Conservation (phyloP, 345 rosid genomes). For the Brassica cretica region DNA sequence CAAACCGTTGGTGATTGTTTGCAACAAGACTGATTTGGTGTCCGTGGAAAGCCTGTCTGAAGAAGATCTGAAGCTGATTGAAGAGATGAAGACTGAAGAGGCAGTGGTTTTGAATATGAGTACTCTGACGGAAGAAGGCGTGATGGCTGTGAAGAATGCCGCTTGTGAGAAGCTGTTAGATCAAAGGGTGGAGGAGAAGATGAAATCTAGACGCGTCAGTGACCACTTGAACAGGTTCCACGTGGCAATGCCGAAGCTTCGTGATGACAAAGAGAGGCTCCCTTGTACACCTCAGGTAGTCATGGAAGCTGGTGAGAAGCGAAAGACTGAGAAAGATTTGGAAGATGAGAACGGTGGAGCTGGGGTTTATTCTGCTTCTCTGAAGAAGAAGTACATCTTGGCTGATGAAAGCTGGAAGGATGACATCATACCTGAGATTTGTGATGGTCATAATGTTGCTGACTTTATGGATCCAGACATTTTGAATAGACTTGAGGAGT, state of each 20-base stretch:
- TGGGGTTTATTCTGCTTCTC: not conserved
- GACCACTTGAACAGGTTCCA: not conserved
- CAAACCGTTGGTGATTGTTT: conserved; percentile 85
- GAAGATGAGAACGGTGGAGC: conserved; percentile 1
- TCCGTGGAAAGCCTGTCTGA: conserved; percentile 67
- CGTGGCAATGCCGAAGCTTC: not conserved
- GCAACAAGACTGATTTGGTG: conserved; percentile 94
- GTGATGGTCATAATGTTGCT: not conserved
- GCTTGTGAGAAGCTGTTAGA: not conserved
- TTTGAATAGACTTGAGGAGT: not conserved
- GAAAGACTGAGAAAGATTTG: not conserved
- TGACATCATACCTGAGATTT: not conserved
- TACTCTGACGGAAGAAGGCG: not conserved
- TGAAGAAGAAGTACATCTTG: not conserved
- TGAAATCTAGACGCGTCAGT: not conserved
- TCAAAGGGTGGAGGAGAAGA: not conserved
- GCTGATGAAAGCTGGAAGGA: not conserved
- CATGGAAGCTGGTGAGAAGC: not conserved
- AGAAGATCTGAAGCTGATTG: conserved; percentile 71
- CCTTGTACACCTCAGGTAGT: not conserved
- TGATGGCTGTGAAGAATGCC: not conserved
- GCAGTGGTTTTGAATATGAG: not conserved
- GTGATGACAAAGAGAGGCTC: not conserved
- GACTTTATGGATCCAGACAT: not conserved
- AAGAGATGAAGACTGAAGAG: conserved; percentile 57